Evolutionary conservation across 176 grass and related monocot genomes (phyloP).

Genomic region (Elaeis guineensis): DNA sequence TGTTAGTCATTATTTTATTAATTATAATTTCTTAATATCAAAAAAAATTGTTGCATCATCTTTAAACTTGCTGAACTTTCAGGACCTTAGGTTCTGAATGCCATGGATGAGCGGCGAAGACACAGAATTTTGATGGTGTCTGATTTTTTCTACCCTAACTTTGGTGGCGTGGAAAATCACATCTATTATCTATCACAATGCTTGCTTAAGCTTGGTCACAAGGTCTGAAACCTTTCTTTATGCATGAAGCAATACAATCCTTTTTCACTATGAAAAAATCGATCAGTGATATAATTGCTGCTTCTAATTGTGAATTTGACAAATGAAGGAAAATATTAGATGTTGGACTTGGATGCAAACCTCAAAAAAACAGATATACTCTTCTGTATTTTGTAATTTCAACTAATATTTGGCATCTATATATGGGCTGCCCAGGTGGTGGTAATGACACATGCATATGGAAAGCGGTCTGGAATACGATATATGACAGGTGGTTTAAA

Average conservation of each 20-base stretch:
- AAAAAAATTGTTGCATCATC: too few species aligned
- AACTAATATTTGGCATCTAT: background rate
- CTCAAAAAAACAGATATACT: too few species aligned
- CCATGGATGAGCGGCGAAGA: slow-evolving; percentile 32
- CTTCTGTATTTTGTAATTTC: too few species aligned
- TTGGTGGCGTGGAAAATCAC: slow-evolving; percentile 88
- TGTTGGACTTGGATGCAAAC: too few species aligned
- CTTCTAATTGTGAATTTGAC: too few species aligned
- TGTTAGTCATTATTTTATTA: too few species aligned
- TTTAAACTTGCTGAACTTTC: background rate
- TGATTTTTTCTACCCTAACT: slow-evolving; percentile 94
- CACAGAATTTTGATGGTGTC: slow-evolving; percentile 90
- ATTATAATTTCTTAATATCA: too few species aligned
- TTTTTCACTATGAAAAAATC: too few species aligned
- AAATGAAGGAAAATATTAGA: too few species aligned
- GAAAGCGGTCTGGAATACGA: slow-evolving; percentile 76
- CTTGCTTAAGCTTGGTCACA: slow-evolving; percentile 86
- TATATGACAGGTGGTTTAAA: slow-evolving; percentile 85
- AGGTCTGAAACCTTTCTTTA: slow-evolving; percentile 29
- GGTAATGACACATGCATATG: slow-evolving; percentile 95
- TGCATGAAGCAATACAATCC: too few species aligned
- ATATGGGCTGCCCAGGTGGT: slow-evolving; percentile 48
- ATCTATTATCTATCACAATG: slow-evolving; percentile 95
- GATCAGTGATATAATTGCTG: too few species aligned
- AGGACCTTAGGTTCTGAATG: slow-evolving; percentile 9